Percentiles rank a stretch among this genome's conserved stretches.
Evolutionary conservation across 2,329 filamentous ascomycete species (phyloP).

Genomic region (Diplodia seriata): DNA sequence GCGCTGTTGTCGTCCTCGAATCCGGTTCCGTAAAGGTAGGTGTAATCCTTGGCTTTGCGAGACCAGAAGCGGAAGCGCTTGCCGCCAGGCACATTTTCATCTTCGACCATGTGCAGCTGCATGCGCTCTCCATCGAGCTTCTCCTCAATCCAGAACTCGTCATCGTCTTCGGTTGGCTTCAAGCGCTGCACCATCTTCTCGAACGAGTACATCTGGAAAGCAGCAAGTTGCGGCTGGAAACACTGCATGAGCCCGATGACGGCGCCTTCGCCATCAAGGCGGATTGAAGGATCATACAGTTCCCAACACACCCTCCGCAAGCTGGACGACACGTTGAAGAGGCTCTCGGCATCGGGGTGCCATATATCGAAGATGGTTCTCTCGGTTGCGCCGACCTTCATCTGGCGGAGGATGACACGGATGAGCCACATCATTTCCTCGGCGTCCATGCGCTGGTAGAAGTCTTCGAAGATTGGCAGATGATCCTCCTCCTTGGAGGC

Average conservation of each 20-base stretch:
- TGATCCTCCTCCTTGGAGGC: constrained; percentile 85
- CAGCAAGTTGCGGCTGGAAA: constrained; percentile 93
- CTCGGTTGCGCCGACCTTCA: constrained; percentile 64
- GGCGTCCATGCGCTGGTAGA: constrained; percentile 90
- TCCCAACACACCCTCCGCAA: constrained; percentile 95
- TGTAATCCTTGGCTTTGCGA: constrained; percentile 94
- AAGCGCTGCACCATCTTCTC: constrained; percentile 77
- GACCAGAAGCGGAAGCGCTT: constrained; percentile 88
- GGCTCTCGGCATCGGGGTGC: constrained; percentile 60
- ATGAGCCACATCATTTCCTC: constrained; percentile 95
- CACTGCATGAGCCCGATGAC: constrained; percentile 88
- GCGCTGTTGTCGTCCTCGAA: constrained; percentile 77
- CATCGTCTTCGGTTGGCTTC: constrained; percentile 71
- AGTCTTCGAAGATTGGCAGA: constrained; percentile 77
- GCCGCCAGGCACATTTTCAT: constrained; percentile 71
- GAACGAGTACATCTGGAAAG: constrained; percentile 85
- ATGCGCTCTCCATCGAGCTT: constrained; percentile 97
- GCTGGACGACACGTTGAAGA: constrained; percentile 89
- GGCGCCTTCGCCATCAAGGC: constrained; percentile 76
- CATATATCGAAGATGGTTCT: constrained; percentile 77
- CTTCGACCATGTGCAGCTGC: constrained; percentile 89
- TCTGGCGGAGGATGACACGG: constrained; percentile 85
- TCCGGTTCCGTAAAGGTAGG: constrained; percentile 85
- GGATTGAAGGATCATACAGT: constrained; percentile 73
- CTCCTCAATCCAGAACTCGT: constrained; percentile 94